A percentile compares a stretch with the other conserved stretches of the same genome.
phyloP scores from a whole-genome alignment of 2,329 filamentous ascomycete species.

The Neopestalotiopsis sp. region DNA sequence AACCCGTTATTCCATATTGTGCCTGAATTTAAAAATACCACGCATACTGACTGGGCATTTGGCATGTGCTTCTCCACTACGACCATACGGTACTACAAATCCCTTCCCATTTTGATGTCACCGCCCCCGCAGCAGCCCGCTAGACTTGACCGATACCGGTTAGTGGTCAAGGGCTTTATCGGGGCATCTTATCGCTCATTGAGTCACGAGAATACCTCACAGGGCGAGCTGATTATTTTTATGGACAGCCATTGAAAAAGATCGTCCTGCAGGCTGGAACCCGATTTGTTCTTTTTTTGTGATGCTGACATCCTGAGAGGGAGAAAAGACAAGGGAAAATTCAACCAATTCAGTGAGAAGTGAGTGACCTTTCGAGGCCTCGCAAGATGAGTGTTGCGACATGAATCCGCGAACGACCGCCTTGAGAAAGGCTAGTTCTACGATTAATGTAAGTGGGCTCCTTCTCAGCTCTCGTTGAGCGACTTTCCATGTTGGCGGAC shows the following conservation, averaged over 20 bases:
- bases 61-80: not conserved
- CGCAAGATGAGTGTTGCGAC: constrained; percentile 30
- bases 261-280: not conserved
- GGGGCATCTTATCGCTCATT: constrained; percentile 11
- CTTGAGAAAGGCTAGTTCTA: constrained; percentile 45
- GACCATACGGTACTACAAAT: constrained; percentile 3
- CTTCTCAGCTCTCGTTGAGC: constrained; percentile 18
- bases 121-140: constrained; percentile 14
- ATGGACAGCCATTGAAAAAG: not conserved
- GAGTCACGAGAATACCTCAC: constrained; percentile 12
- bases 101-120: constrained; percentile 20
- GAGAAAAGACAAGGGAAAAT: not conserved
- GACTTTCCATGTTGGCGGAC: not conserved
- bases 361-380: constrained; percentile 10
- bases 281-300: not conserved
- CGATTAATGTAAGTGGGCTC: constrained; percentile 39
- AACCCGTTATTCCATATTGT: not conserved
- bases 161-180: constrained; percentile 17
- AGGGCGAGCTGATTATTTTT: not conserved
- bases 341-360: not conserved
- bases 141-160: constrained; percentile 21
- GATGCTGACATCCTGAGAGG: not conserved
- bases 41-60: not conserved
- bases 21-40: not conserved
- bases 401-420: constrained; percentile 48